These are phyloP conservation scores for Sporothrix mexicana DNA, from an alignment of 2,329 filamentous ascomycete genomes.

Conservation along the genomic window DNA sequence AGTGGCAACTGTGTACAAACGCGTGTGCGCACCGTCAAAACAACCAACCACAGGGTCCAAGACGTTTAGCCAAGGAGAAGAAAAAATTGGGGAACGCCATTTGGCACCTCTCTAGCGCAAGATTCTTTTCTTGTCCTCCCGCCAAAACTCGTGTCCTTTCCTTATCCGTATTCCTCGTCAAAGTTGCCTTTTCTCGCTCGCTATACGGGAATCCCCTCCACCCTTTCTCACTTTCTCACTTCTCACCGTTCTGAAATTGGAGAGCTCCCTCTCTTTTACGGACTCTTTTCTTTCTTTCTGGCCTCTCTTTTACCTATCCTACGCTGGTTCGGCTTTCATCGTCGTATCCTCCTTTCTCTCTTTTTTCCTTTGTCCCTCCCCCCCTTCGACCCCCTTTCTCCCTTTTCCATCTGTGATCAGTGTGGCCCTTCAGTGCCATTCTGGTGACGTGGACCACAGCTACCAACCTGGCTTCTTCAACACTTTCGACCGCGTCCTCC, in stretches of 20 bases:
- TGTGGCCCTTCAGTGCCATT: slow-evolving; percentile 39
- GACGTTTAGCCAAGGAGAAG: slow-evolving; percentile 25
- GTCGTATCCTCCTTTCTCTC: neutral
- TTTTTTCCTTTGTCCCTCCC: slow-evolving; percentile 12
- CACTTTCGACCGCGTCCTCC: slow-evolving; percentile 55
- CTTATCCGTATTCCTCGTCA: slow-evolving; percentile 26
- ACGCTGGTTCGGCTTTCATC: slow-evolving; percentile 1
- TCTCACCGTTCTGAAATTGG: slow-evolving; percentile 1
- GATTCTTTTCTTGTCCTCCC: slow-evolving; percentile 28
- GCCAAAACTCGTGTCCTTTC: slow-evolving; percentile 34
- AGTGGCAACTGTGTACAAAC: slow-evolving; percentile 23
- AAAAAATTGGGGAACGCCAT: slow-evolving; percentile 35
- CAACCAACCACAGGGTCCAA: slow-evolving; percentile 7
- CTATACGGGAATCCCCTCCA: slow-evolving; percentile 21
- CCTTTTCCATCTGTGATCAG: slow-evolving; percentile 35
- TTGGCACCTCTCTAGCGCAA: slow-evolving; percentile 36
- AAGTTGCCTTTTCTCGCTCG: slow-evolving; percentile 21
- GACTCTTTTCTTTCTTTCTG: slow-evolving; percentile 14
- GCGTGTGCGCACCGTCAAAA: neutral
- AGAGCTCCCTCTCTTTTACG: slow-evolving; percentile 6
- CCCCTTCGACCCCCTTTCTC: neutral
- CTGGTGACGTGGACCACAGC: slow-evolving; percentile 40
- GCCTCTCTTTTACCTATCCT: neutral
- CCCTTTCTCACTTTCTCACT: neutral
- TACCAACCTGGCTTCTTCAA: slow-evolving; percentile 59